Percentiles rank a stretch among this genome's conserved stretches.
These are phyloP conservation scores for Daldinia vernicosa DNA, from an alignment of 495 filamentous ascomycete species.

Conservation along the genomic window DNA sequence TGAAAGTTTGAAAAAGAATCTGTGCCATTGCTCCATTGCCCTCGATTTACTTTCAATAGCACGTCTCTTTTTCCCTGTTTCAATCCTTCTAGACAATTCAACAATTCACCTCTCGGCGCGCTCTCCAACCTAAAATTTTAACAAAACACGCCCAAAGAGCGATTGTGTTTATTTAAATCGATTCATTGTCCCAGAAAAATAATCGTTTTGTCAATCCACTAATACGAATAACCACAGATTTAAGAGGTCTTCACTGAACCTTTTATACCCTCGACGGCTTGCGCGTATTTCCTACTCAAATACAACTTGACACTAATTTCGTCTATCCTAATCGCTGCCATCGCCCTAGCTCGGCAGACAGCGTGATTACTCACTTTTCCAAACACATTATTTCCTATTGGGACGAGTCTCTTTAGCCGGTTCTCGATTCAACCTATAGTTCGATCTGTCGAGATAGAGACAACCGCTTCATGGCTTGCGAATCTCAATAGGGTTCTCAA, in stretches of 20 bases:
- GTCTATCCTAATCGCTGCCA: conserved; percentile 1
- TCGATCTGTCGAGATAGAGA: conserved; percentile 8
- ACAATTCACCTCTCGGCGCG: background rate
- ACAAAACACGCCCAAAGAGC: background rate
- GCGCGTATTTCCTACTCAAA: conserved; percentile 26
- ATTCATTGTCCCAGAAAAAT: conserved; percentile 16
- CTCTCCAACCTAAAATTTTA: background rate
- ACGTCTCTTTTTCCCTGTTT: background rate
- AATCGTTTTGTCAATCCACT: conserved; percentile 19
- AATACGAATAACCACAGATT: conserved; percentile 10
- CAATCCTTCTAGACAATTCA: background rate
- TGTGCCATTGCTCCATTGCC: background rate
- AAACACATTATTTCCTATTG: background rate
- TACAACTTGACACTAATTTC: conserved; percentile 1
- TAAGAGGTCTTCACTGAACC: conserved; percentile 38
- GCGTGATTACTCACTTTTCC: background rate
- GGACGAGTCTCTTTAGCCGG: background rate
- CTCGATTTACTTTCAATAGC: background rate
- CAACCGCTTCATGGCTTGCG: conserved; percentile 55
- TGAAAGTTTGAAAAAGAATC: background rate
- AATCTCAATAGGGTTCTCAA: conserved; percentile 53
- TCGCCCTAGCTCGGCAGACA: background rate
- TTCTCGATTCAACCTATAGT: background rate
- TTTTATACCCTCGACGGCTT: conserved; percentile 28
- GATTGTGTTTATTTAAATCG: background rate